Evolutionary conservation across 805 yeast species (phyloP), one percentile per base, ranked within the genome.

Genomic region (Candida boidinii): DNA sequence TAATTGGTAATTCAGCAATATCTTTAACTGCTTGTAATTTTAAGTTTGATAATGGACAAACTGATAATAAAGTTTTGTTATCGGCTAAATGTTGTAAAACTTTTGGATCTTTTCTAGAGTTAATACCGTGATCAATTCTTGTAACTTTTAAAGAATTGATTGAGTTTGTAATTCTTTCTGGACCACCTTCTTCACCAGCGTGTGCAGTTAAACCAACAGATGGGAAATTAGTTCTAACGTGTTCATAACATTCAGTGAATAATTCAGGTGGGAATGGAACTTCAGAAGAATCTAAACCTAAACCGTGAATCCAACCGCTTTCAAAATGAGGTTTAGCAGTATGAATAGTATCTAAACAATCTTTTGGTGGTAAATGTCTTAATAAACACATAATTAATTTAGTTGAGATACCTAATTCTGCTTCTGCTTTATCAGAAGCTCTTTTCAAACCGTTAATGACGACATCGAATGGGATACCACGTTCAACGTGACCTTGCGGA

Each of bases 171-270:
- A 83, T 82, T 43, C 63, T 81, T n/a, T 73, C 68, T 26, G 85
- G 76, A 41, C 79, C 84, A 33, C 90, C 94, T 61, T 84, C 94
- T 58, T 84, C 94, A 46, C 94, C 94, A 3, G 92, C 94, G 49
- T 84, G 94, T 2, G 94, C 90, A 23, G 94, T 84, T 34, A 80
- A 63, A 25, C 74, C 68, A 35, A 78, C 68, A 17, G 70, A 58
- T 17, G 79, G 73, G 47, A 64, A 70, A 26, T 62, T 49, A 17
- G 62, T 58, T 34, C 61, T 63, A 7, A 81, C 68, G 15, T 52
- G 46, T 8, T 55, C 44, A 52, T 77, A 84, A 51, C 86, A 77
- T 30, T 79, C 82, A 11, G 58, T 59, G 48, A 82, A 84, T 30
- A 79, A 49, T 31, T 70, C 65, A 9, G 94, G 90, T 12, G 88